phyloP scores from a whole-genome alignment of 495 filamentous ascomycete genomes.

The Clohesyomyces aquaticus region DNA sequence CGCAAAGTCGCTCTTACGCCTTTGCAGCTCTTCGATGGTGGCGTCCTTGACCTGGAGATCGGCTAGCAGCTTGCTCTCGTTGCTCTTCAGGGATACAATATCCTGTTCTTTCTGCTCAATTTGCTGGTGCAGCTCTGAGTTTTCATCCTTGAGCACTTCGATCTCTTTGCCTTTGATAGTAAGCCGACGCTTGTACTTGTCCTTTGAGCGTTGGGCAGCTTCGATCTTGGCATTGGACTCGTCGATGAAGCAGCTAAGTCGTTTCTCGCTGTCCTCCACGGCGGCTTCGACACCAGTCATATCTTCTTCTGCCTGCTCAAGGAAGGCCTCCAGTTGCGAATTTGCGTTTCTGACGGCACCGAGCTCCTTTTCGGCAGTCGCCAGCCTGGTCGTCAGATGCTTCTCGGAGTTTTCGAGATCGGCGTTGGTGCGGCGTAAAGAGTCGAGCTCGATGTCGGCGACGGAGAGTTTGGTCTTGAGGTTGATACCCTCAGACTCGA shows the following conservation, averaged over 20 bases:
- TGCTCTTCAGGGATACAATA: constrained; percentile 30
- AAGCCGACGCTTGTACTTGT: constrained; percentile 34
- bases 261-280: constrained; percentile 32
- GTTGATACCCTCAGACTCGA: constrained; percentile 8
- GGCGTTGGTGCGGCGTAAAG: constrained; percentile 10
- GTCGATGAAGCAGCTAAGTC: constrained; percentile 22
- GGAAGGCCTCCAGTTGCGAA: constrained; percentile 25
- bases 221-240: constrained; percentile 29
- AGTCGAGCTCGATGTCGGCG: neutral
- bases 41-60: constrained; percentile 41
- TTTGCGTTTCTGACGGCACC: constrained; percentile 18
- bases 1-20: constrained; percentile 23
- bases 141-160: constrained; percentile 28
- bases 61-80: constrained; percentile 46
- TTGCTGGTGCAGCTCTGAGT: constrained; percentile 25
- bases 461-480: constrained; percentile 9
- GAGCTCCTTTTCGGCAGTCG: constrained; percentile 34
- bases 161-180: constrained; percentile 30
- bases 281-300: constrained; percentile 32
- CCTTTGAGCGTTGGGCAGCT: constrained; percentile 18
- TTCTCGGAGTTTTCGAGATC: constrained; percentile 31
- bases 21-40: constrained; percentile 24
- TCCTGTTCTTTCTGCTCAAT: constrained; percentile 19
- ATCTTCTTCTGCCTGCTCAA: constrained; percentile 36
- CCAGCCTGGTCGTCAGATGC: constrained; percentile 18